These are phyloP conservation scores for Lenwebbia sp. DNA, from an alignment of 345 rosid species.

Conservation along the genomic window DNA sequence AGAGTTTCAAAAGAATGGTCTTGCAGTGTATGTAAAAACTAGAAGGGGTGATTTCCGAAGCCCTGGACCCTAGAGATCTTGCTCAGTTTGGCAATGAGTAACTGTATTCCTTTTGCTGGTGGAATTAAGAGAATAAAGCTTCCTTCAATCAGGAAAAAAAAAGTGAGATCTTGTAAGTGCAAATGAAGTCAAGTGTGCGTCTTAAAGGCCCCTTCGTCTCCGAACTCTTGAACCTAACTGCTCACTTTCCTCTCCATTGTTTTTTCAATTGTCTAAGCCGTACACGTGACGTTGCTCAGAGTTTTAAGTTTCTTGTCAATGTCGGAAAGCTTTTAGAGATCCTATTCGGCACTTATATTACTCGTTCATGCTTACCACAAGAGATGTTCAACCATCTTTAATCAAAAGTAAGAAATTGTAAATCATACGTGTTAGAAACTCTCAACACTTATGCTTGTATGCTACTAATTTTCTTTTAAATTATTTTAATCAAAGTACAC, in stretches of 20 bases:
- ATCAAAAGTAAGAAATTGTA: neutral
- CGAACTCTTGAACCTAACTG: rapidly evolving
- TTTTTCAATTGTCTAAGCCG: neutral
- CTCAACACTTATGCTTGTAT: too few species aligned
- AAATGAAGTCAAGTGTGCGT: too few species aligned
- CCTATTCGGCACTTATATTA: neutral
- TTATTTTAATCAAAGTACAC: neutral
- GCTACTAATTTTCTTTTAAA: neutral
- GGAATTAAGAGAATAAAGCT: too few species aligned
- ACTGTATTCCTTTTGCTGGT: too few species aligned
- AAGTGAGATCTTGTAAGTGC: neutral
- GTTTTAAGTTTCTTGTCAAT: neutral
- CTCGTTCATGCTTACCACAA: rapidly evolving
- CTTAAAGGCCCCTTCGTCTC: neutral
- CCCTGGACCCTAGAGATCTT: too few species aligned
- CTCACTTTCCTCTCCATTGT: neutral
- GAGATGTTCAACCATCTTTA: neutral
- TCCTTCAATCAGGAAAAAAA: neutral
- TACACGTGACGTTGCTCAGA: neutral
- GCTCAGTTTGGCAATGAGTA: too few species aligned
- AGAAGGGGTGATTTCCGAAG: neutral
- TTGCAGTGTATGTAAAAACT: neutral
- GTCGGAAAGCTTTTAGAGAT: neutral
- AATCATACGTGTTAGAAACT: neutral
- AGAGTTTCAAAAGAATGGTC: neutral